Conservation (phyloP, 805 yeast genomes). For the Yarrowia yakushimensis region DNA sequence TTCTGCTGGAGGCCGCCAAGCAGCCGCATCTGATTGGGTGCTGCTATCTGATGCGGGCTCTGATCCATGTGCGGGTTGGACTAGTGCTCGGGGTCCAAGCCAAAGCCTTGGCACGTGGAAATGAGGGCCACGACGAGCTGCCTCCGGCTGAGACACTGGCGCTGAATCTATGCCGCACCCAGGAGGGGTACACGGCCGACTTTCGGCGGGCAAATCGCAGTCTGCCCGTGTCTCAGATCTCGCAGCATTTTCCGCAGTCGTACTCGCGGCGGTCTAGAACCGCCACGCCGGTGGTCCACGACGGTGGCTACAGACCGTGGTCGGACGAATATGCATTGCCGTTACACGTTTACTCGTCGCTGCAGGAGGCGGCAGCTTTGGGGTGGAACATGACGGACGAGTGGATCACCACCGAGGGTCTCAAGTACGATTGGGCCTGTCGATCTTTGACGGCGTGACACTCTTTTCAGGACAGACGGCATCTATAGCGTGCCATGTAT, state of each 20-base stretch:
- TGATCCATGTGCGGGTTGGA: slow-evolving; percentile 29
- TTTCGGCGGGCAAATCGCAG: slow-evolving; percentile 34
- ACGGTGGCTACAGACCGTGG: slow-evolving; percentile 37
- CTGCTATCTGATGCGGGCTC: slow-evolving; percentile 36
- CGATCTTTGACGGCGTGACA: not conserved
- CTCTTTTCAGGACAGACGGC: no score
- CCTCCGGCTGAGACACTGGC: not conserved
- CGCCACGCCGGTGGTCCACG: slow-evolving; percentile 29
- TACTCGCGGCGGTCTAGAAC: slow-evolving; percentile 26
- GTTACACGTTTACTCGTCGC: slow-evolving; percentile 38
- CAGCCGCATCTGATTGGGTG: slow-evolving; percentile 34
- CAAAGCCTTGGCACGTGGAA: not conserved
- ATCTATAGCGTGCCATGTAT: no score
- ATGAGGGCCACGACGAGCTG: not conserved
- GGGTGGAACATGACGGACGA: slow-evolving; percentile 38
- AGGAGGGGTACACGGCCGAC: slow-evolving; percentile 32
- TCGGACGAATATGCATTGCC: slow-evolving; percentile 40
- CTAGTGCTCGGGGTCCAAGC: not conserved
- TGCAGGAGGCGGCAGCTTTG: slow-evolving; percentile 44
- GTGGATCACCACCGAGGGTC: slow-evolving; percentile 38
- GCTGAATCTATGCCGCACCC: not conserved
- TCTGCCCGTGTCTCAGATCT: slow-evolving; percentile 30
- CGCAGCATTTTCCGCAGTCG: slow-evolving; percentile 30
- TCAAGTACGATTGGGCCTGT: slow-evolving; percentile 35
- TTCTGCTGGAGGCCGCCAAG: slow-evolving; percentile 32